These are phyloP conservation scores for Hemileccinum impolitum DNA, from an alignment of 768 basidiomycete genomes.

Conservation along the genomic window DNA sequence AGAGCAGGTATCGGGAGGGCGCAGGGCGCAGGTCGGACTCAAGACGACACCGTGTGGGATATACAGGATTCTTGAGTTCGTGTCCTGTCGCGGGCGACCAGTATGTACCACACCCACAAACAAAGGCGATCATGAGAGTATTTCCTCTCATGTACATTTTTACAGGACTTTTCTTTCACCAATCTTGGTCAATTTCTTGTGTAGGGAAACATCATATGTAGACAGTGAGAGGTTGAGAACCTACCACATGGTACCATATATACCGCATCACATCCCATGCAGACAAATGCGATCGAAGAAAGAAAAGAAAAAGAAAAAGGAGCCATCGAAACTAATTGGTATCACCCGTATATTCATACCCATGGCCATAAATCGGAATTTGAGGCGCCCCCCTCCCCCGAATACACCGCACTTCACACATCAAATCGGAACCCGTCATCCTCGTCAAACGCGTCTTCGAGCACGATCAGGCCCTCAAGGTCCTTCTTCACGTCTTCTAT, in stretches of 20 bases:
- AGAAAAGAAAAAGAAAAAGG: conserved; percentile 3
- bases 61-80: no score
- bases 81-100: no score
- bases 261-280: conserved; percentile 1
- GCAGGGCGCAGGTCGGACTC: no score
- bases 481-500: conserved; percentile 31
- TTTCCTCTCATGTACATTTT: no score
- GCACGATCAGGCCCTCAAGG: conserved; percentile 29
- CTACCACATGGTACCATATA: neutral
- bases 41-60: no score
- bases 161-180: no score
- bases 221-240: neutral
- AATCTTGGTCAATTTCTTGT: no score
- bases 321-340: conserved; percentile 2
- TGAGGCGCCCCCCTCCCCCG: neutral
- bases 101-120: no score
- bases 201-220: no score
- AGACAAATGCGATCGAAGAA: conserved; percentile 12
- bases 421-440: conserved; percentile 31
- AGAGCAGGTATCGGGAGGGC: no score
- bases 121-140: no score
- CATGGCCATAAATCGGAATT: conserved; percentile 14
- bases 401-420: conserved; percentile 11
- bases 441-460: conserved; percentile 25
- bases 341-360: conserved; percentile 7